Percentiles rank a stretch among this genome's conserved stretches.
Conservation (phyloP, 2,329 filamentous ascomycete species). For the Aspergillus tubingensis region DNA sequence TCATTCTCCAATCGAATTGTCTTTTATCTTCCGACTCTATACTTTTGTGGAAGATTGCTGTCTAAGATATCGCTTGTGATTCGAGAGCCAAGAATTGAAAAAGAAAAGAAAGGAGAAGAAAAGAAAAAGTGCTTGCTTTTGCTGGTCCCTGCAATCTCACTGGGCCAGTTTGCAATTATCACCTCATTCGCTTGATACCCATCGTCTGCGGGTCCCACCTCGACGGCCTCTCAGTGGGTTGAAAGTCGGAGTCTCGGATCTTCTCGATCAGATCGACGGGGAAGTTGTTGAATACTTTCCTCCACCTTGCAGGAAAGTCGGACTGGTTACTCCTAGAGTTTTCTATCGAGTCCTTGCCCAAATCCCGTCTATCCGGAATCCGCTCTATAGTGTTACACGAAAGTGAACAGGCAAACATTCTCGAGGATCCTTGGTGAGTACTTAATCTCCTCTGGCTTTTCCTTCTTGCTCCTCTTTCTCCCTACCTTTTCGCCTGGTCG, state of each 20-base stretch:
- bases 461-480: constrained; percentile 12
- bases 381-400: constrained; percentile 36
- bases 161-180: constrained; percentile 31
- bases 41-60: constrained; percentile 27
- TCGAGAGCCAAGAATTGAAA: neutral
- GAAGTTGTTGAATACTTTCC: constrained; percentile 7
- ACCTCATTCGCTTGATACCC: constrained; percentile 25
- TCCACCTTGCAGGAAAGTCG: constrained; percentile 9
- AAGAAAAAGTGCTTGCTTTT: neutral
- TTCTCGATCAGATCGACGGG: constrained; percentile 13
- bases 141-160: constrained; percentile 21
- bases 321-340: constrained; percentile 17
- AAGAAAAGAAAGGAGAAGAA: neutral
- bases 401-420: constrained; percentile 34
- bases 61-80: constrained; percentile 5
- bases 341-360: constrained; percentile 20
- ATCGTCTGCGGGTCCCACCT: neutral
- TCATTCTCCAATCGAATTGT: neutral
- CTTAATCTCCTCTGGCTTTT: constrained; percentile 9
- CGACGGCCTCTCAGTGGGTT: neutral
- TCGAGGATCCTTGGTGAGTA: constrained; percentile 34
- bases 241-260: constrained; percentile 6
- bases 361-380: constrained; percentile 24
- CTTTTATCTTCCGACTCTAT: constrained; percentile 1
- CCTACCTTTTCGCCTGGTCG: constrained; percentile 6